Evolutionary conservation across 129 eudicot genomes (phyloP).

Genomic region (Mikania micrantha): DNA sequence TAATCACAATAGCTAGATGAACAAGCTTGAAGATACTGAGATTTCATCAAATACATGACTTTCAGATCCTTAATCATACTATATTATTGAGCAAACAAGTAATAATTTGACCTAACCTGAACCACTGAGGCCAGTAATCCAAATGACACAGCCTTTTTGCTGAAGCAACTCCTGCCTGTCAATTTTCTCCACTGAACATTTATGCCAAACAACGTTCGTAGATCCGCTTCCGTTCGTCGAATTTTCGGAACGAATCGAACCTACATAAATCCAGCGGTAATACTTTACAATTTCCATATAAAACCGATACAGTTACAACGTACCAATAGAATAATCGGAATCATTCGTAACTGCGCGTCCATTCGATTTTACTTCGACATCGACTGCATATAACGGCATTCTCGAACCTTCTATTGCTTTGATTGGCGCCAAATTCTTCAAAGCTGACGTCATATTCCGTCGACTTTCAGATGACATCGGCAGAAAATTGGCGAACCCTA

Average conservation of each 20-base stretch:
- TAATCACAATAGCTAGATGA: neutral
- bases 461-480: neutral
- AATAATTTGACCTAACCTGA: slow-evolving; percentile 53
- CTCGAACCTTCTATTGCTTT: slow-evolving; percentile 28
- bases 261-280: neutral
- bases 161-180: slow-evolving; percentile 78
- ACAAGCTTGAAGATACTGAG: neutral
- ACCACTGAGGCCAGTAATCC: slow-evolving; percentile 99
- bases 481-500: slow-evolving; percentile 12
- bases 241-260: neutral
- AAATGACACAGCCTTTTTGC: slow-evolving; percentile 88
- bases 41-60: neutral
- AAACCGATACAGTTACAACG: neutral
- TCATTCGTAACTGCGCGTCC: slow-evolving; percentile 6
- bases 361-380: slow-evolving; percentile 18
- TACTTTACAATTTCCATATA: neutral
- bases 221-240: slow-evolving; percentile 13
- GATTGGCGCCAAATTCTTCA: slow-evolving; percentile 40
- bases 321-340: slow-evolving; percentile 29
- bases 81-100: neutral
- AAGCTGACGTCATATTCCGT: neutral
- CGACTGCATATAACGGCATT: slow-evolving; percentile 23
- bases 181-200: slow-evolving; percentile 58
- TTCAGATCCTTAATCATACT: neutral
- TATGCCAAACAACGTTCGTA: slow-evolving; percentile 73